A percentile compares a stretch with the other conserved stretches of the same genome.
Conservation (phyloP, 2,329 filamentous ascomycete species). For the Bipolaris oryzae region DNA sequence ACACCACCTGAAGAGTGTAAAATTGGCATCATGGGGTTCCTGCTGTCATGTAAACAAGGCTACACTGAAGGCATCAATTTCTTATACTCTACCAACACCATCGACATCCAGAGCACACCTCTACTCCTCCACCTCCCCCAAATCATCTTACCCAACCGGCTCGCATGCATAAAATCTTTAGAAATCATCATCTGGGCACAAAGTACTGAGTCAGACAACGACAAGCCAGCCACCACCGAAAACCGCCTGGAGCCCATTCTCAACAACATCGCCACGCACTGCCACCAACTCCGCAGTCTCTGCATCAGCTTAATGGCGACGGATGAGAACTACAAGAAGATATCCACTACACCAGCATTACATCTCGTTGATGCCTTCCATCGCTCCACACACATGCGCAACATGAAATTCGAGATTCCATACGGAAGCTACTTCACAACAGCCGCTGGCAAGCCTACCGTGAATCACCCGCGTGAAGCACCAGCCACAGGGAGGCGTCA, state of each 20-base stretch:
- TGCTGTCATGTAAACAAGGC: conserved; percentile 18
- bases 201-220: not conserved
- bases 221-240: not conserved
- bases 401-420: conserved; percentile 14
- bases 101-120: conserved; percentile 11
- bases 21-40: conserved; percentile 14
- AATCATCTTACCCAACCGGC: conserved; percentile 11
- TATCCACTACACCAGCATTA: conserved; percentile 1
- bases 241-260: conserved; percentile 14
- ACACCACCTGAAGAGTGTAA: not conserved
- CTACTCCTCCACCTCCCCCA: conserved; percentile 17
- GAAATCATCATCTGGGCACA: conserved; percentile 5
- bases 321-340: not conserved
- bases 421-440: not conserved
- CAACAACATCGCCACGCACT: conserved; percentile 12
- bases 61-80: conserved; percentile 19
- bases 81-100: conserved; percentile 15
- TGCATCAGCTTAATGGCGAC: not conserved
- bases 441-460: not conserved
- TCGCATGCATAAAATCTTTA: conserved; percentile 10
- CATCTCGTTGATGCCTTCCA: conserved; percentile 8
- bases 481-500: not conserved
- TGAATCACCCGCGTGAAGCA: not conserved
- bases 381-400: conserved; percentile 7
- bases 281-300: conserved; percentile 4